phyloP scores from a whole-genome alignment of 768 basidiomycete species.

The Kondoa subrosea region DNA sequence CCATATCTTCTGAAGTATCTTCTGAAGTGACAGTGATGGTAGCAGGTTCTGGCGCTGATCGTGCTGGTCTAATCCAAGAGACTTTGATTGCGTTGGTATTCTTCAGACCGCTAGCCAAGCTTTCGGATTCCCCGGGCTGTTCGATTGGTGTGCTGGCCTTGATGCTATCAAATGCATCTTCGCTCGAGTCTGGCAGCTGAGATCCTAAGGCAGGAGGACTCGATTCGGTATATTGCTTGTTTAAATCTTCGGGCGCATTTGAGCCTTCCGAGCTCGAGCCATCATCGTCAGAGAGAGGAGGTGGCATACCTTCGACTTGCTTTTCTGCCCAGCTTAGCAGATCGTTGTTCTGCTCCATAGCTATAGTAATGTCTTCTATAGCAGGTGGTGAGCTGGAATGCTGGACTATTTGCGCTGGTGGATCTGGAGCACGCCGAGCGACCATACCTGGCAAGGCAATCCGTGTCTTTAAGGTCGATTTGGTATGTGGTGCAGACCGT shows the following conservation, averaged over 20 bases:
- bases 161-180: too few species aligned
- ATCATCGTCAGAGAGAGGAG: not conserved
- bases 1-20: too few species aligned
- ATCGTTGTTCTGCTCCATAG: not conserved
- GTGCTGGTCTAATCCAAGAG: not conserved
- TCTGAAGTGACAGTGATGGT: not conserved
- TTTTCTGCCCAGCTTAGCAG: not conserved
- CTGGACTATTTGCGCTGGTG: not conserved
- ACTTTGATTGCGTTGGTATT: not conserved
- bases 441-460: slow-evolving; percentile 1
- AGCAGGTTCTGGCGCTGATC: not conserved
- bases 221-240: not conserved
- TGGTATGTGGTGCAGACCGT: not conserved
- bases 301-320: not conserved
- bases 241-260: not conserved
- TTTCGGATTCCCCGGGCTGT: too few species aligned
- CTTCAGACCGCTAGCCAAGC: too few species aligned
- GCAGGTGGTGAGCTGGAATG: not conserved
- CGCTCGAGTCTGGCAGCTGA: too few species aligned
- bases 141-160: too few species aligned
- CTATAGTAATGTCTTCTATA: not conserved
- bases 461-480: not conserved
- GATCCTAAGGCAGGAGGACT: not conserved
- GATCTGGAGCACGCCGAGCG: not conserved
- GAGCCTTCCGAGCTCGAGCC: not conserved